Evolutionary conservation across 495 filamentous ascomycete species (phyloP), one percentile per base, ranked within the genome.

Genomic region (Letharia columbiana): DNA sequence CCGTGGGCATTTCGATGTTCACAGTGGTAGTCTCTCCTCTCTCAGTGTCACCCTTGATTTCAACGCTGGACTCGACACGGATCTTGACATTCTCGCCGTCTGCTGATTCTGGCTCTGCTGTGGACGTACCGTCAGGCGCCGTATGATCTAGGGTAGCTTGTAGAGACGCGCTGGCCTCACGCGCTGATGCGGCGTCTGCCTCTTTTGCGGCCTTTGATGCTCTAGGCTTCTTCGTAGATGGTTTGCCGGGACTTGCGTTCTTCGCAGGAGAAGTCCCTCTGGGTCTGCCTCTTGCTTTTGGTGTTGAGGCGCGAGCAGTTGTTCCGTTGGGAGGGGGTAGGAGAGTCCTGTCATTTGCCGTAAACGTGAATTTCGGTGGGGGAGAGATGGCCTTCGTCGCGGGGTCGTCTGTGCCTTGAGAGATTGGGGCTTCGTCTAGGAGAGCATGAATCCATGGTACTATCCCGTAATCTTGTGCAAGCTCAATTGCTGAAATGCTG

Each of bases 371-470:
- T 66, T 84, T 86, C 35, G 90, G 90, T 17, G 90, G 89, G 3
- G 87, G 81, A 5, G 80, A 79, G 65, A 91, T 91, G 56, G 81
- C 83, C 80, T 90, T 91, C 69, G 81, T 81, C 1, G 54, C 20
- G 18, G 78, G 75, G 63, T 79, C 82, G 13, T 81, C 80, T 39
- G 67, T 67, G 35, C 80, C 79, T 64, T 79, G 84, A 63, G 82
- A 78, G 23, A 84, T 87, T 20, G 91, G 84, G 63, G 87, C 78
- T 39, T 91, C 86, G 71, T 96, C 92, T 57, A 98, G 82, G 42
- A 98, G 83, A 13, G 94, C 94, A 58, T 82, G 83, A 65, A 98
- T 91, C 95, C 95, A 98, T 47, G 88, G 83, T 50, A 83, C 77
- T 76, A 98, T 91, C 63, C 82, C 77, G 71, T 91, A 91, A 70